Conservation (phyloP, 371 early-diverging fungal species). For the Batrachochytrium dendrobatidis region DNA sequence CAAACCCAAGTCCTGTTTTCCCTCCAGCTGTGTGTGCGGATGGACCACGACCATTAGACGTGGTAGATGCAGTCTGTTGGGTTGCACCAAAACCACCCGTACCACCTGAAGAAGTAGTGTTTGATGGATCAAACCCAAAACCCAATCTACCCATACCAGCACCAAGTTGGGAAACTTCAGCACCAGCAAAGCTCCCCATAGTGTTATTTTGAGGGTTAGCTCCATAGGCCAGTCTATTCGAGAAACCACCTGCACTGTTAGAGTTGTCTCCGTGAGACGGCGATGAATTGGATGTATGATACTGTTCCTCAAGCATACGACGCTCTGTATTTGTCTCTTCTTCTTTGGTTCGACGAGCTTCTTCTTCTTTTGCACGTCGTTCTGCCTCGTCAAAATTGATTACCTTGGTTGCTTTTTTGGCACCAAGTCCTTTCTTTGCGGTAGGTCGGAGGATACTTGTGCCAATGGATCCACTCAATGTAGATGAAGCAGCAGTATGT, state of each 20-base stretch:
- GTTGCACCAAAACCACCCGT: conserved; percentile 43
- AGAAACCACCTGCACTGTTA: neutral
- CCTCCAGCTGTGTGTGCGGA: neutral
- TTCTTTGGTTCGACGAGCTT: conserved; percentile 30
- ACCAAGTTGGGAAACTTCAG: too few species aligned
- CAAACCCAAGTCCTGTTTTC: conserved; percentile 10
- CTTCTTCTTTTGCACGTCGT: conserved; percentile 80
- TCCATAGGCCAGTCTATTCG: conserved; percentile 71
- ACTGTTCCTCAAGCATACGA: conserved; percentile 20
- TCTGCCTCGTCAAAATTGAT: conserved; percentile 90
- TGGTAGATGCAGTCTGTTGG: neutral
- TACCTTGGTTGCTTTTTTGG: conserved; percentile 64
- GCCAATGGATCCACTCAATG: too few species aligned
- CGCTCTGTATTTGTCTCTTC: conserved; percentile 22
- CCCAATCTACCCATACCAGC: conserved; percentile 62
- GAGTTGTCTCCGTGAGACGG: neutral
- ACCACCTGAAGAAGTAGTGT: conserved; percentile 4
- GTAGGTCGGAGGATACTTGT: conserved; percentile 10
- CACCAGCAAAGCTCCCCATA: conserved; percentile 37
- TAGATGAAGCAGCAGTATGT: too few species aligned
- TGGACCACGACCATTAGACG: too few species aligned
- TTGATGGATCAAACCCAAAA: conserved; percentile 47
- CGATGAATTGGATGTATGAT: conserved; percentile 1
- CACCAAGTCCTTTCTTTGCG: conserved; percentile 67
- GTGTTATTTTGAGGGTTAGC: too few species aligned